phyloP scores from a whole-genome alignment of 2,329 filamentous ascomycete species.

The Aspergillus neotritici region DNA sequence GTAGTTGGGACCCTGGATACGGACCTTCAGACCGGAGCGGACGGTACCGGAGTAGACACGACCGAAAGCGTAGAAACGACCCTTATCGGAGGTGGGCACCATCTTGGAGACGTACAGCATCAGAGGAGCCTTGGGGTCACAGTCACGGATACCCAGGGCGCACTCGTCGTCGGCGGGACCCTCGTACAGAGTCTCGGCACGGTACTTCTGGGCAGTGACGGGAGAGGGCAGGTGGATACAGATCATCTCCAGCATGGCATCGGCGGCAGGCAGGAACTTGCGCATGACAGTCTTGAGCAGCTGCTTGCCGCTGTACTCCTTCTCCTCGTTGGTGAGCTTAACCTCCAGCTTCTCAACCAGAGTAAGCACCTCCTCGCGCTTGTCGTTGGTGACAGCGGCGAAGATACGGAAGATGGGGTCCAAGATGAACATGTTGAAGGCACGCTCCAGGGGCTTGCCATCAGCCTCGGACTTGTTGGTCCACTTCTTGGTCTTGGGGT shows the following conservation, averaged over 20 bases:
- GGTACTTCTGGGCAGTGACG: conserved; percentile 92
- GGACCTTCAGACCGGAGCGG: conserved; percentile 96
- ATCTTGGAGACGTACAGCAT: conserved; percentile 99
- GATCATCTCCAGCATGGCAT: conserved; percentile 99
- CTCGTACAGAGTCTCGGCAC: conserved; percentile 98
- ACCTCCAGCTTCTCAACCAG: conserved; percentile 91
- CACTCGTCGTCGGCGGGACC: conserved; percentile 88
- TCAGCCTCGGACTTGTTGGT: conserved; percentile 76
- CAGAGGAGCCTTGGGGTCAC: conserved; percentile 93
- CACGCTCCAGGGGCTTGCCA: conserved; percentile 88
- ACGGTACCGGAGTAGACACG: conserved; percentile 99
- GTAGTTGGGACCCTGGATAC: conserved; percentile 99
- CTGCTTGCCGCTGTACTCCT: conserved; percentile 91
- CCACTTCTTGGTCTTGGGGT: conserved; percentile 99
- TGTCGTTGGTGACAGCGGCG: conserved; percentile 93
- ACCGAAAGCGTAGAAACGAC: conserved; percentile 99
- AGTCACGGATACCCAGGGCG: conserved; percentile 96
- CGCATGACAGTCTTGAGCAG: conserved; percentile 98
- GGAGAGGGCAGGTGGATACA: conserved; percentile 98
- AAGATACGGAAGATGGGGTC: conserved; percentile 99
- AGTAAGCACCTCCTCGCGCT: conserved; percentile 80
- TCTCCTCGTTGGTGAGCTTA: conserved; percentile 82
- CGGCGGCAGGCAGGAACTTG: conserved; percentile 96
- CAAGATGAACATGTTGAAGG: conserved; percentile 99
- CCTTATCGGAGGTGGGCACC: conserved; percentile 99